Evolutionary conservation across 352 stramenopile genomes (phyloP).

Genomic region (Globisporangium cederbergense): DNA sequence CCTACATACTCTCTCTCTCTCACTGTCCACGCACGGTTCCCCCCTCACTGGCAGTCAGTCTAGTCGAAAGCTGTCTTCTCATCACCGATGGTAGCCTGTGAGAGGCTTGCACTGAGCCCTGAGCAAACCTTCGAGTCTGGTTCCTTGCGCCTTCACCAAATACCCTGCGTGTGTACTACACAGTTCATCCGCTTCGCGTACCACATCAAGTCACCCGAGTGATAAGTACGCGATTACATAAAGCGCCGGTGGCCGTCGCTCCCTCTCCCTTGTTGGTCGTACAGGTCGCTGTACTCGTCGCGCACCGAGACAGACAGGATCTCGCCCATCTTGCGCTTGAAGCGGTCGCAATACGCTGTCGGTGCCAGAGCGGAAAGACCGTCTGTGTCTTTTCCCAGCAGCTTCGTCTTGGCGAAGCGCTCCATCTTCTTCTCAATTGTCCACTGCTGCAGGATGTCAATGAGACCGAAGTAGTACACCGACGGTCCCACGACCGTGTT

Average conservation of each 20-base stretch:
- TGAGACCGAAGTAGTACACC: constrained; percentile 88
- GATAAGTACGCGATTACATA: constrained; percentile 33
- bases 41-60: background rate
- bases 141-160: constrained; percentile 2
- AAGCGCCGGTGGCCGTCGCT: constrained; percentile 37
- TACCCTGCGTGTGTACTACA: background rate
- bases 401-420: constrained; percentile 84
- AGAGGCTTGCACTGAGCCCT: background rate
- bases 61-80: background rate
- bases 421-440: constrained; percentile 91
- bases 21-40: constrained; percentile 1
- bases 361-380: constrained; percentile 79
- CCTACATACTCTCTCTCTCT: background rate
- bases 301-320: constrained; percentile 71
- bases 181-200: background rate
- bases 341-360: constrained; percentile 84
- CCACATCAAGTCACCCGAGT: background rate
- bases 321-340: constrained; percentile 86
- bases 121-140: background rate
- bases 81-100: background rate
- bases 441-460: constrained; percentile 88
- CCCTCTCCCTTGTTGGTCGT: constrained; percentile 28
- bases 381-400: constrained; percentile 74
- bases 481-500: constrained; percentile 87
- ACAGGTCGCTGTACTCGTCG: constrained; percentile 56